Conservation (phyloP, 1,284 basidiomycete genomes). For the Bjerkandera adusta region DNA sequence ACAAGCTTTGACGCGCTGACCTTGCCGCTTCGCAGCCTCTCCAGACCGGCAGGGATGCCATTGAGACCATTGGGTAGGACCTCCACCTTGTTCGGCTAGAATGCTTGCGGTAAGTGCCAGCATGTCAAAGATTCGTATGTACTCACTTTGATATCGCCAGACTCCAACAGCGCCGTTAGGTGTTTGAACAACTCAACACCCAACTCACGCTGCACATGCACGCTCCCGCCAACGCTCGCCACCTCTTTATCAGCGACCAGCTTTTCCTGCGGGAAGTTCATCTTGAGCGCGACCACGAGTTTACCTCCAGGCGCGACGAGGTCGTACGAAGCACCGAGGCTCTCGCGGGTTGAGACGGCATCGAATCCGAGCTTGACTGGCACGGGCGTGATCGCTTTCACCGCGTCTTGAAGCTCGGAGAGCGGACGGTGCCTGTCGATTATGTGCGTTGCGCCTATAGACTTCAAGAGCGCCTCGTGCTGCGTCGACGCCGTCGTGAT, state of each 20-base stretch:
- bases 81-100: constrained; percentile 31
- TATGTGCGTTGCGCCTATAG: constrained; percentile 41
- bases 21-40: constrained; percentile 20
- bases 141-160: constrained; percentile 17
- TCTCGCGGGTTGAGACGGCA: constrained; percentile 18
- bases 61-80: constrained; percentile 27
- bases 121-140: too few species aligned
- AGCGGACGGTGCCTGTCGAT: constrained; percentile 22
- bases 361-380: constrained; percentile 40
- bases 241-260: constrained; percentile 11
- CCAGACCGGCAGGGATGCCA: constrained; percentile 26
- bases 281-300: constrained; percentile 12
- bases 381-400: constrained; percentile 22
- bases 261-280: background rate
- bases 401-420: constrained; percentile 13
- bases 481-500: constrained; percentile 46
- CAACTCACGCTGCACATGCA: constrained; percentile 6
- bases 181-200: constrained; percentile 14
- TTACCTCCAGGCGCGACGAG: constrained; percentile 16
- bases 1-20: constrained; percentile 31
- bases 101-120: too few species aligned
- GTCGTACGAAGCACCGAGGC: constrained; percentile 15
- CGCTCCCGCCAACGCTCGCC: constrained; percentile 8
- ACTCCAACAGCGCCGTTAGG: constrained; percentile 15
- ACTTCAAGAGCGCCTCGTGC: constrained; percentile 39